Percentiles rank a stretch among this genome's conserved stretches.
phyloP scores from a whole-genome alignment of 2,329 filamentous ascomycete species.

The Colletotrichum sublineola region DNA sequence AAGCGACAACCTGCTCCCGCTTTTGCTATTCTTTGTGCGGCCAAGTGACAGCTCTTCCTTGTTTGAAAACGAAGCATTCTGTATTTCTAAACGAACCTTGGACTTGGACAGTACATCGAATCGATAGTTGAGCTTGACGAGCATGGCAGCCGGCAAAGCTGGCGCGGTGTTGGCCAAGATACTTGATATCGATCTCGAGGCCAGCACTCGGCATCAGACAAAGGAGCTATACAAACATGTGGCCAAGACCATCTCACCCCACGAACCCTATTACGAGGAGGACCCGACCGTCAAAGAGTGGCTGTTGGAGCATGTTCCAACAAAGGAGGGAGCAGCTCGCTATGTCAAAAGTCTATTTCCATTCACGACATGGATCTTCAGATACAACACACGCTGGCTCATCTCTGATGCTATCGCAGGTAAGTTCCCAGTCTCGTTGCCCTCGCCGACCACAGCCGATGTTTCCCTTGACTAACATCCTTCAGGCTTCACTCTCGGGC shows the following conservation, averaged over 20 bases:
- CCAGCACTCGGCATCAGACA: conserved; percentile 38
- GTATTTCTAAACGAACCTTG: conserved; percentile 3
- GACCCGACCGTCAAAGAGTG: conserved; percentile 77
- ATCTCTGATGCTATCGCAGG: conserved; percentile 80
- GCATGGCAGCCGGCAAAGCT: conserved; percentile 62
- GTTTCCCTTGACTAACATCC: conserved; percentile 40
- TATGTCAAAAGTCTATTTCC: conserved; percentile 73
- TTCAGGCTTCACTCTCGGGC: conserved; percentile 63
- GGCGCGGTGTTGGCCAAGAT: conserved; percentile 82
- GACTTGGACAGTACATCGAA: not conserved
- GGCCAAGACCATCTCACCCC: conserved; percentile 22
- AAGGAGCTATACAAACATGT: conserved; percentile 22
- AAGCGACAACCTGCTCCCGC: not conserved
- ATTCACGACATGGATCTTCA: conserved; percentile 75
- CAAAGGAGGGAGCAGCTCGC: conserved; percentile 54
- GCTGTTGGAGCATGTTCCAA: conserved; percentile 68
- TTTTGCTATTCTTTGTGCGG: not conserved
- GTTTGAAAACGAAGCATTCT: not conserved
- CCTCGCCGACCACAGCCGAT: too few species aligned
- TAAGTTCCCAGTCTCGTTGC: conserved; percentile 46
- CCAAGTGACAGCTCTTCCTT: not conserved
- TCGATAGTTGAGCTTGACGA: not conserved
- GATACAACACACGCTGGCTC: conserved; percentile 81
- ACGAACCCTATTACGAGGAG: conserved; percentile 64
- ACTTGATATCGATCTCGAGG: conserved; percentile 85